Evolutionary conservation across 176 grass and related monocot genomes (phyloP), one percentile per base, ranked within the genome.

Genomic region (Coix lacrymajobi): DNA sequence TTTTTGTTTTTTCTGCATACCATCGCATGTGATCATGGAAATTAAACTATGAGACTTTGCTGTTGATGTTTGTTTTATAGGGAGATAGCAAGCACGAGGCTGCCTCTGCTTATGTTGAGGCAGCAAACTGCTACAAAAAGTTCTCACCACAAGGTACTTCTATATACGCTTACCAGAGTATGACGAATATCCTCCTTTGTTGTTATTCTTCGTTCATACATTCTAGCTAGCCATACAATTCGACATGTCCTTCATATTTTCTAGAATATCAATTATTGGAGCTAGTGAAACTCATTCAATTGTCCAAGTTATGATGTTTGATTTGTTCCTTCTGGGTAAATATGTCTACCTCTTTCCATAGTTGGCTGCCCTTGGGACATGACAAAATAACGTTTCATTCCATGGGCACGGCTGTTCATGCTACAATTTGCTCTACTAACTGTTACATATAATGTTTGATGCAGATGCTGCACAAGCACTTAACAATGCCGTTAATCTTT

Each of bases 121-220:
- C 92, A 61, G 87, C 91, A 81, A 97, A 97, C 57, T 97, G 92
- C 78, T 94, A 94, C 81, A 97, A 94, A 79, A 97, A 90, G 75
- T 90, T 94, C 52, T 97, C 89, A 20, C 66, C 83, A 85, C 80
- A 76, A 78, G 94, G 92, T 92, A 82, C 24, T 30, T 58, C 1
- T 30, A 46, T 73, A 48, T 20, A 31, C 16, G 49, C 25, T 49
- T 73, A 73, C 15, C 15, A 11, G 43, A n/a, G 29, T 34, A 52
- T 52, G 28, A 74, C 22, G 17, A 74, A 49, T 75, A 54, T n/a
- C 30, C 2, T 34, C 45, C 7, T 28, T 37, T 22, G 8, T 70
- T 54, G 10, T 60, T 28, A 62, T 77, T 61, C 34, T 40, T 62
- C 37, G 29, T 40, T 61, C 54, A 61, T 77, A 77, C 6, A 60